phyloP scores from a whole-genome alignment of 805 yeast genomes.

The Lachancea meyersii region DNA sequence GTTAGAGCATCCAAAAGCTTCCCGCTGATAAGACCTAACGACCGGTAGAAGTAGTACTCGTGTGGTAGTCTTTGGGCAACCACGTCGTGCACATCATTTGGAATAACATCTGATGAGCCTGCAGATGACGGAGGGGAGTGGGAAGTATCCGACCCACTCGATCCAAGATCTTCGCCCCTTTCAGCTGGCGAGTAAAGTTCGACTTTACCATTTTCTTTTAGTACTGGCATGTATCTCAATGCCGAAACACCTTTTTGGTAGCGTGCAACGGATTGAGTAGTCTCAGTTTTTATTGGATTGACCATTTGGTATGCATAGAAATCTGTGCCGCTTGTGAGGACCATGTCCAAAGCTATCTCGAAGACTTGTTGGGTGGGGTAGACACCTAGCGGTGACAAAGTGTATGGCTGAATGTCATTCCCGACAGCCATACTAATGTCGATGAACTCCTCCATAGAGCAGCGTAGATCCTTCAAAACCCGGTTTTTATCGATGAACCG shows the following conservation, averaged over 20 bases:
- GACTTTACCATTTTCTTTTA: conserved; percentile 62
- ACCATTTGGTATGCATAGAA: conserved; percentile 45
- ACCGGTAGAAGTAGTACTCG: conserved; percentile 74
- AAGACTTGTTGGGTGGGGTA: conserved; percentile 30
- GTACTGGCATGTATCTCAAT: conserved; percentile 65
- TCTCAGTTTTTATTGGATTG: conserved; percentile 33
- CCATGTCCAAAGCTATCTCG: conserved; percentile 36
- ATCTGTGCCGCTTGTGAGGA: conserved; percentile 37
- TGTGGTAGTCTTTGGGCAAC: conserved; percentile 82
- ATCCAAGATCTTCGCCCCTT: conserved; percentile 6
- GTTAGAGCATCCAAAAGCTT: conserved; percentile 62
- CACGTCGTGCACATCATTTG: conserved; percentile 75
- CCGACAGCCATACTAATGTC: conserved; percentile 79
- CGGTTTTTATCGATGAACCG: conserved; percentile 54
- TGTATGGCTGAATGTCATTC: conserved; percentile 61
- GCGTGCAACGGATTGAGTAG: conserved; percentile 36
- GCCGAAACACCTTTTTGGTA: conserved; percentile 67
- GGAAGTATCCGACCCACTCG: conserved; percentile 1
- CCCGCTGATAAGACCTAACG: conserved; percentile 59
- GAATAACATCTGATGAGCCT: conserved; percentile 34
- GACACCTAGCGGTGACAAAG: conserved; percentile 44
- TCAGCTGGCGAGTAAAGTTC: conserved; percentile 45
- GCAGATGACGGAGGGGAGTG: conserved; percentile 10
- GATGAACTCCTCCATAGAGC: conserved; percentile 59
- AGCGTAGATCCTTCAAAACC: conserved; percentile 53